Evolutionary conservation across 2,329 filamentous ascomycete species (phyloP).

Genomic region (Fusarium sacchari): DNA sequence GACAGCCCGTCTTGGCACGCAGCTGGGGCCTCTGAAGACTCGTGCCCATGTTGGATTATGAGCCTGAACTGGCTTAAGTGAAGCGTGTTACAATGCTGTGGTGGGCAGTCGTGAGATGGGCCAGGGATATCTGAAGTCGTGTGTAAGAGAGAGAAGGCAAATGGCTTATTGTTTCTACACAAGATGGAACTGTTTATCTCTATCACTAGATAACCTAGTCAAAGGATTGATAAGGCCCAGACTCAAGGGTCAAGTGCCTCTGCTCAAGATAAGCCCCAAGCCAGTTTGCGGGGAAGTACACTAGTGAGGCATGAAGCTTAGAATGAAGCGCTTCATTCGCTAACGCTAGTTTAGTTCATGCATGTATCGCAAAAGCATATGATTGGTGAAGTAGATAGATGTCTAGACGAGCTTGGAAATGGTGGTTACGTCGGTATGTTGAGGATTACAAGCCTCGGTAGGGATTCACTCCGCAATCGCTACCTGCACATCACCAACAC

Average conservation of each 20-base stretch:
- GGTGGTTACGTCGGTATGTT: background rate
- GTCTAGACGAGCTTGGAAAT: fast-evolving
- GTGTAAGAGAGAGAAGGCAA: background rate
- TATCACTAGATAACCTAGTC: background rate
- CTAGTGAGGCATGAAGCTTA: background rate
- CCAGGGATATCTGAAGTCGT: background rate
- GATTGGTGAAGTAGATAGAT: background rate
- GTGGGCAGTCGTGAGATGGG: background rate
- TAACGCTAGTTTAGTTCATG: background rate
- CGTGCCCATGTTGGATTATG: background rate
- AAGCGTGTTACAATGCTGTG: fast-evolving
- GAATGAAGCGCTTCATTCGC: background rate
- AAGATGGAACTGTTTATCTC: fast-evolving
- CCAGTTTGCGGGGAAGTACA: background rate
- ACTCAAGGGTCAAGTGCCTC: background rate
- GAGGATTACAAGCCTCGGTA: background rate
- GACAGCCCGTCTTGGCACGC: background rate
- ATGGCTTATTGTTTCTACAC: background rate
- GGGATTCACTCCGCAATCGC: background rate
- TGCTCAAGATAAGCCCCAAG: background rate
- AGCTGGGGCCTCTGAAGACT: background rate
- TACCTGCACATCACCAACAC: background rate
- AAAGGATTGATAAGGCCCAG: background rate
- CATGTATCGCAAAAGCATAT: background rate
- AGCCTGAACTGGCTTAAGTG: background rate